Conservation (phyloP, 768 basidiomycete species). For the Hemileccinum rubropunctum region DNA sequence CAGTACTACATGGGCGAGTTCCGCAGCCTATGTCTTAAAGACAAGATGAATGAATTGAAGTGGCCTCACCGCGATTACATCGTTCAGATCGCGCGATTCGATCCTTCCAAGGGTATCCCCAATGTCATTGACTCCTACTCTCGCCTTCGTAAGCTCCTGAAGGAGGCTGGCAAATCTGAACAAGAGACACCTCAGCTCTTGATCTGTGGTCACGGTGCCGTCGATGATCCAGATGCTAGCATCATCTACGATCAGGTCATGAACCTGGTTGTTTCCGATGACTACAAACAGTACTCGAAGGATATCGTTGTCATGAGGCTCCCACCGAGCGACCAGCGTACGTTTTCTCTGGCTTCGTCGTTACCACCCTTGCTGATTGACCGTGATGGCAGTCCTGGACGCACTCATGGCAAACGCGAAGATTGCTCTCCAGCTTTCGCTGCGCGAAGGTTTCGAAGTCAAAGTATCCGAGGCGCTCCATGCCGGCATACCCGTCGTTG, state of each 20-base stretch:
- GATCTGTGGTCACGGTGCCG: constrained; percentile 87
- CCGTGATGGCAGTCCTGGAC: constrained; percentile 61
- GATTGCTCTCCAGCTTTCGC: constrained; percentile 88
- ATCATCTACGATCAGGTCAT: constrained; percentile 84
- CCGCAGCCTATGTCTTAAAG: constrained; percentile 68
- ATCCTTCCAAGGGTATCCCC: constrained; percentile 82
- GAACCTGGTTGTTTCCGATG: constrained; percentile 51
- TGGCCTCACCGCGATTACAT: constrained; percentile 86
- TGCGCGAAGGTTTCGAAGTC: constrained; percentile 95
- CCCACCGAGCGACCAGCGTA: constrained; percentile 83
- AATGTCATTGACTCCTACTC: constrained; percentile 86
- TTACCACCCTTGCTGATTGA: constrained; percentile 3
- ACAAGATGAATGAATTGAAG: constrained; percentile 75
- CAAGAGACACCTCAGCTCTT: constrained; percentile 70
- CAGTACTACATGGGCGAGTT: constrained; percentile 90
- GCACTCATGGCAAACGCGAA: constrained; percentile 86
- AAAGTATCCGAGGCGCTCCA: constrained; percentile 96
- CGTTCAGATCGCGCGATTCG: constrained; percentile 92
- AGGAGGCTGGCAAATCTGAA: constrained; percentile 39
- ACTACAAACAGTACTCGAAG: constrained; percentile 50
- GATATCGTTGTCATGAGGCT: constrained; percentile 77
- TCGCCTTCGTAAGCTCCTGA: constrained; percentile 71
- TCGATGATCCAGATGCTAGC: constrained; percentile 93
- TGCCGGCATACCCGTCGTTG: constrained; percentile 83
- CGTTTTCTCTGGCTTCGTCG: constrained; percentile 24